Evolutionary conservation across 768 basidiomycete species (phyloP), one percentile per base, ranked within the genome.

Genomic region (Amyloporia xantha): DNA sequence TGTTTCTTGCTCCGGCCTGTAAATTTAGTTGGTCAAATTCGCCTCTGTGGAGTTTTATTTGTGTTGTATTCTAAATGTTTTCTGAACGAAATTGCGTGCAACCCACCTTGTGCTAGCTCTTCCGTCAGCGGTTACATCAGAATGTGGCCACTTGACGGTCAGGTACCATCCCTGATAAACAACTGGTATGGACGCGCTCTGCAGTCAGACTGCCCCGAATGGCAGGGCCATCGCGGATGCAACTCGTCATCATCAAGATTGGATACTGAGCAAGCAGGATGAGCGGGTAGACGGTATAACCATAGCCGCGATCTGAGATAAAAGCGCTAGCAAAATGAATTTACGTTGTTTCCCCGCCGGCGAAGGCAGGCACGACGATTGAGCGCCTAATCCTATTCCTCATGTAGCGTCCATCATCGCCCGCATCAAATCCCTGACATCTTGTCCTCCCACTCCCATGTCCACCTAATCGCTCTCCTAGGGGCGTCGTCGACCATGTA

Each of bases 401-500:
- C 44, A 45, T 45, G 44, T 19, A 25, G 21, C 9, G 26, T 28
- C 25, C 44, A 45, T 45, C 44, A 45, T n/a, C 10, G 10, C 15
- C 38, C 10, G 38, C 30, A 45, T 45, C 44, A 36, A 19, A 13
- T 23, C 13, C 44, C 36, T 13, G 42, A 44, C 42, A 20, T 28
- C 35, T 21, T 46, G 28, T 20, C 24, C 37, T 47, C 20, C 21
- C 19, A 23, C 46, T 47, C 46, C 37, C 46, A 47, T 47, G 46
- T 27, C 46, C 46, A 35, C 25, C 30, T 28, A 40, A 38, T 23
- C 46, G 19, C 20, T 23, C 36, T 26, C 36, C 46, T 45, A n/a
- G 35, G 37, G 37, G 24, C 19, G 3, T 39, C 36, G 46, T 27
- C 17, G 26, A 4, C 10, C 36, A 9, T 37, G 26, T 37, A n/a